These are phyloP conservation scores for Jackrogersella minutella DNA, from an alignment of 495 filamentous ascomycete genomes.

Conservation along the genomic window DNA sequence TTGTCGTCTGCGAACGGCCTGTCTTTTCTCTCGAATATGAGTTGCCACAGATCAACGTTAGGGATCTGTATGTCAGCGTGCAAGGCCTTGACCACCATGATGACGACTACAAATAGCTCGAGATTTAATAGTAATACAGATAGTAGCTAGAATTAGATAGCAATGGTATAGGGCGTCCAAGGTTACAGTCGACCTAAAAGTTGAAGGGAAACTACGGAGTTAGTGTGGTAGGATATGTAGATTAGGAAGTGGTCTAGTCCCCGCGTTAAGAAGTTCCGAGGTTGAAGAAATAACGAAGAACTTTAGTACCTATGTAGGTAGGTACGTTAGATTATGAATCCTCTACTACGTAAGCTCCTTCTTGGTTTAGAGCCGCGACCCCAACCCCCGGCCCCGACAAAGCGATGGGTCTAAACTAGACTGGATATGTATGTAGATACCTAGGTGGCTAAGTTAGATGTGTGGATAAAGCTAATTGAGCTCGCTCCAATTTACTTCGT, in stretches of 20 bases:
- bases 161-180: no score
- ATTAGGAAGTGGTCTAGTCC: background rate
- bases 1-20: slow-evolving; percentile 72
- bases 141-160: background rate
- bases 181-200: background rate
- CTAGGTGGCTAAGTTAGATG: background rate
- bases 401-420: background rate
- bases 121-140: background rate
- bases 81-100: slow-evolving; percentile 65
- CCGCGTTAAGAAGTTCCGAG: slow-evolving; percentile 11
- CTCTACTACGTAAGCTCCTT: background rate
- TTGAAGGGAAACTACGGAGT: background rate
- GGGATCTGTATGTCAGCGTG: slow-evolving; percentile 70
- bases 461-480: background rate
- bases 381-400: background rate
- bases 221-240: background rate
- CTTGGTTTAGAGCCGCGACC: background rate
- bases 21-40: slow-evolving; percentile 81
- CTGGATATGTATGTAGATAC: background rate
- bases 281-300: slow-evolving; percentile 3
- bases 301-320: background rate
- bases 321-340: no score
- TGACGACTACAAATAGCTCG: background rate
- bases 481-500: background rate
- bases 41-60: slow-evolving; percentile 72